A percentile compares a stretch with the other conserved stretches of the same genome.
phyloP scores from a whole-genome alignment of 495 filamentous ascomycete species.

The Aeminium ludgeri region DNA sequence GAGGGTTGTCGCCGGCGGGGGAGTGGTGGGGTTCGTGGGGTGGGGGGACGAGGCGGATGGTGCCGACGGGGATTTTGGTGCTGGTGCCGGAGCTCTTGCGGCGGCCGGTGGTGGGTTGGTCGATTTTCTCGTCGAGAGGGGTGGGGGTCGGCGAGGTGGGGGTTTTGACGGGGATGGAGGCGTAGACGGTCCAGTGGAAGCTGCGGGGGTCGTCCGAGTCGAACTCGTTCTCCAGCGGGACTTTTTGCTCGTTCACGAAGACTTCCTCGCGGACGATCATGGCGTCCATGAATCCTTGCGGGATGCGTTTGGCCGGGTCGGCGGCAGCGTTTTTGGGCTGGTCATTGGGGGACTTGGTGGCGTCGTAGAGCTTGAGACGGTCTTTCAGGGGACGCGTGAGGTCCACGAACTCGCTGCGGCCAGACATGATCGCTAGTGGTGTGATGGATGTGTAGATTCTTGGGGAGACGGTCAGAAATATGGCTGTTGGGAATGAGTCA shows the following conservation, averaged over 20 bases:
- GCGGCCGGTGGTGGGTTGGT: conserved; percentile 5
- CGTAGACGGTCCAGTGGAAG: conserved; percentile 73
- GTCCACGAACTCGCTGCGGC: conserved; percentile 15
- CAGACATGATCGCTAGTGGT: too few species aligned
- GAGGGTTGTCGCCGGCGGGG: conserved; percentile 17
- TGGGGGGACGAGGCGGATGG: conserved; percentile 63
- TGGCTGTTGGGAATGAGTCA: too few species aligned
- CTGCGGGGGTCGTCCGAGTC: conserved; percentile 62
- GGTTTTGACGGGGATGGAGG: conserved; percentile 27
- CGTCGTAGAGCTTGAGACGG: conserved; percentile 27
- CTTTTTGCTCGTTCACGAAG: conserved; percentile 59
- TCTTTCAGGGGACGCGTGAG: conserved; percentile 10
- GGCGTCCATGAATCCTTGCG: conserved; percentile 52
- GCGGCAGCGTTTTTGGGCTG: conserved; percentile 27
- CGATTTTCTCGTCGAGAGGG: neutral
- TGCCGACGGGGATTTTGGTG: conserved; percentile 42
- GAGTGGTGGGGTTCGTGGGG: conserved; percentile 46
- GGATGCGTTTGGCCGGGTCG: conserved; percentile 32
- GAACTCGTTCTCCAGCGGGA: conserved; percentile 50
- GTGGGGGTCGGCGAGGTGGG: conserved; percentile 14
- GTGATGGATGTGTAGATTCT: too few species aligned
- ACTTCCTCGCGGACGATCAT: conserved; percentile 62
- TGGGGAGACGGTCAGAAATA: too few species aligned
- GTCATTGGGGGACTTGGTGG: conserved; percentile 23
- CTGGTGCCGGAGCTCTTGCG: conserved; percentile 17